These are phyloP conservation scores for Tuber umbilicatum DNA, from an alignment of 495 filamentous ascomycete species.

Conservation along the genomic window DNA sequence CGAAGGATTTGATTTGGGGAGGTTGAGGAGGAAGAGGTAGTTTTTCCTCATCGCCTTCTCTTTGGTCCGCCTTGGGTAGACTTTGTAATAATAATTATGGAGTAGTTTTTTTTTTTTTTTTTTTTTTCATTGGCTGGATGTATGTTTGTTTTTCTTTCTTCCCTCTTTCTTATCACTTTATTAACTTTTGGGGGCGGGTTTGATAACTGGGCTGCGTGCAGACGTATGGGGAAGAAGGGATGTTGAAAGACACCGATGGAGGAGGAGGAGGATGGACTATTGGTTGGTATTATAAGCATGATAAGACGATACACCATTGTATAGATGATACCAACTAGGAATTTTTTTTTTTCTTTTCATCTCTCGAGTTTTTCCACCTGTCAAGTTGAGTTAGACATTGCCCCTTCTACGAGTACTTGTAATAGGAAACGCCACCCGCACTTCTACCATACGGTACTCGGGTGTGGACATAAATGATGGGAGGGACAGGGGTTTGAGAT, in stretches of 20 bases:
- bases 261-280: neutral
- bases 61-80: neutral
- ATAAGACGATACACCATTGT: neutral
- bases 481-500: too few species aligned
- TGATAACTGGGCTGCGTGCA: neutral
- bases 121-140: neutral
- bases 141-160: neutral
- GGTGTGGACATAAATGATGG: too few species aligned
- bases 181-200: neutral
- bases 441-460: neutral
- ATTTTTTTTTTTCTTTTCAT: neutral
- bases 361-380: neutral
- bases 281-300: neutral
- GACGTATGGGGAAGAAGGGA: neutral
- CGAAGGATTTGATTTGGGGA: slow-evolving; percentile 30
- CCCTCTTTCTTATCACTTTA: neutral
- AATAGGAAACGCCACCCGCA: neutral
- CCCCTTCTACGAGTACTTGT: neutral
- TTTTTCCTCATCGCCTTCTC: neutral
- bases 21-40: slow-evolving; percentile 16
- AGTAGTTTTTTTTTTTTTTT: neutral
- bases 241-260: neutral
- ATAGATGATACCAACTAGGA: neutral
- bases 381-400: neutral
- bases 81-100: neutral